phyloP scores from a whole-genome alignment of 108 stramenopile genomes.

The Cyclostephanos tholiformis region DNA sequence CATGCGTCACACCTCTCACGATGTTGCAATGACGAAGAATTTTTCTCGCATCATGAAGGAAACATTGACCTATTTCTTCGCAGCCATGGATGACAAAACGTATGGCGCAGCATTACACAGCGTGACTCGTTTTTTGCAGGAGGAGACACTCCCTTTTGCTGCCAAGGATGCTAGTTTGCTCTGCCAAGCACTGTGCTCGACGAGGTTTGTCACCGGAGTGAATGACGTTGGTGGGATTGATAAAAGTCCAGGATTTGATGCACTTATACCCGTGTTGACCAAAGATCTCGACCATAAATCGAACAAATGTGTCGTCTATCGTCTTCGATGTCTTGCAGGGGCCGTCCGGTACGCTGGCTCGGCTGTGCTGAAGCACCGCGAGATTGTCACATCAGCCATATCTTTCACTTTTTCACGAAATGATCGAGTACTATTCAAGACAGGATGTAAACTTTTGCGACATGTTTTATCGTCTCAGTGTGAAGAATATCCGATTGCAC shows the following conservation, averaged over 20 bases:
- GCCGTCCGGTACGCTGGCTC: slow-evolving; percentile 73
- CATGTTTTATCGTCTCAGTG: slow-evolving; percentile 80
- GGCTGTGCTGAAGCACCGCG: slow-evolving; percentile 57
- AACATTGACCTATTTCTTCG: slow-evolving; percentile 75
- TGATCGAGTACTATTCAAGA: slow-evolving; percentile 77
- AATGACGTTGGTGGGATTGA: slow-evolving; percentile 19
- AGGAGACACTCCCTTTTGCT: slow-evolving; percentile 80
- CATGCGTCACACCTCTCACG: slow-evolving; percentile 70
- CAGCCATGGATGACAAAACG: slow-evolving; percentile 73
- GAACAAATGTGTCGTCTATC: slow-evolving; percentile 75
- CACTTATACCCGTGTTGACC: slow-evolving; percentile 67
- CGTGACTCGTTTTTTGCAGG: slow-evolving; percentile 66
- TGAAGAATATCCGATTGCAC: slow-evolving; percentile 71
- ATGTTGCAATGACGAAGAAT: slow-evolving; percentile 78
- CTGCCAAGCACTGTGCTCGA: slow-evolving; percentile 75
- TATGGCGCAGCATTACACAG: slow-evolving; percentile 63
- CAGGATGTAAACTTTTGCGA: slow-evolving; percentile 86
- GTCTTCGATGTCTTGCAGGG: slow-evolving; percentile 80
- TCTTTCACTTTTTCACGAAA: slow-evolving; percentile 68
- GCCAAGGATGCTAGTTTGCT: slow-evolving; percentile 78
- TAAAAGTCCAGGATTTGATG: slow-evolving; percentile 74
- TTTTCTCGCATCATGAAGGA: slow-evolving; percentile 82
- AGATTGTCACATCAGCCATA: slow-evolving; percentile 58
- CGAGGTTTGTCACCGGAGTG: slow-evolving; percentile 43
- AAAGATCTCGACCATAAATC: slow-evolving; percentile 72